Evolutionary conservation across 176 grass and related monocot species (phyloP), one percentile per base, ranked within the genome.

Genomic region (Phoenix roebelenii): DNA sequence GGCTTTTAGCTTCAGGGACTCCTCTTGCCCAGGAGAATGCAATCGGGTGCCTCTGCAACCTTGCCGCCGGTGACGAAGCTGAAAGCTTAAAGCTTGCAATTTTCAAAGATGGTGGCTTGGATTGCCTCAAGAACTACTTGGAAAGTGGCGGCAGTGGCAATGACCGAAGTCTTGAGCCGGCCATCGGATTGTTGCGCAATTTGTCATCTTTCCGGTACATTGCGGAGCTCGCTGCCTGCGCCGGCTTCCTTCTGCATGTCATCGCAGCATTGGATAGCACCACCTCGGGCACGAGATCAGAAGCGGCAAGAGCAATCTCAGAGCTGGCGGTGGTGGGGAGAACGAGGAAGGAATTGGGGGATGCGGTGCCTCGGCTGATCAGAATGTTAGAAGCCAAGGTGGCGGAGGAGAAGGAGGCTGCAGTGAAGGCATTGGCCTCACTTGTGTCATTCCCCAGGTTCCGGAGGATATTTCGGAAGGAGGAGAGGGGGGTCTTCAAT

Each of bases 81-180:
- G 80, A 90, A 49, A 65, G 57, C 32, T 58, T 96, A 3, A 87
- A 79, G 60, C 84, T 96, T 0, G 75, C 85, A 2, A 78, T 82
- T 0, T 96, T 90, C 80, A 85, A 96, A 75, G 83, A 79, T 12
- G 91, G 83, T 49, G 80, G 72, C 7, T 77, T 96, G 23, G 80
- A 55, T n/a, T 87, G 68, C 74, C 76, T 90, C 64, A 84, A 63
- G 53, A 82, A 81, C 75, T 90, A 79, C 77, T 54, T 84, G 22
- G 86, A 95, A 53, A 22, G 18, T 16, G 64, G 64, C 29, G 16
- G 30, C 66, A 54, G 73, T 18, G 65, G 61, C 25, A 72, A 85
- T 24, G 72, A 70, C 62, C 77, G 50, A 12, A 82, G 72, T 9
- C 77, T 90, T 0, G 86, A 88, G 4, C 75, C 85, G 2, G 91